Evolutionary conservation across 2,329 filamentous ascomycete species (phyloP).

Genomic region (Lasiodiplodia sp.): DNA sequence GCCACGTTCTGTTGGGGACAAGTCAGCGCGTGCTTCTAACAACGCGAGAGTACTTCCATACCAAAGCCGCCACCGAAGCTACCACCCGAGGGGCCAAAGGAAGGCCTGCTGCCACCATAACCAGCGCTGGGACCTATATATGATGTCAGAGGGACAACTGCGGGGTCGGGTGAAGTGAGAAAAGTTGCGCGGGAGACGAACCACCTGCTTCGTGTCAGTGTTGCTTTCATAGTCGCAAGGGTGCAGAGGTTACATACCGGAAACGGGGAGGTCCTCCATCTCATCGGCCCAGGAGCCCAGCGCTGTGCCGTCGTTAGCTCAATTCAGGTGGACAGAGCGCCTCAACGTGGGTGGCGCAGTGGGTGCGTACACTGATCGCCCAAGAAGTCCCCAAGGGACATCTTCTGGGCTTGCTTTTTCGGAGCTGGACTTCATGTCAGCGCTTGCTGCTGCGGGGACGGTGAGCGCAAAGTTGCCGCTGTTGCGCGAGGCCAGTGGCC

Average conservation of each 20-base stretch:
- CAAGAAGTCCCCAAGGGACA: conserved; percentile 97
- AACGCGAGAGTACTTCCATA: not conserved
- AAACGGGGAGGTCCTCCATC: conserved; percentile 84
- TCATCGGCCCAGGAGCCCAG: conserved; percentile 98
- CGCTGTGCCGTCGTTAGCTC: conserved; percentile 55
- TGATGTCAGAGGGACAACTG: conserved; percentile 28
- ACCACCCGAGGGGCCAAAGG: conserved; percentile 50
- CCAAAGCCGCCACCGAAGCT: conserved; percentile 42
- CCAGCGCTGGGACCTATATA: conserved; percentile 48
- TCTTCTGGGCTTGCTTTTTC: conserved; percentile 93
- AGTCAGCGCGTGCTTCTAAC: conserved; percentile 31
- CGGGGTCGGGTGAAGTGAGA: conserved; percentile 29
- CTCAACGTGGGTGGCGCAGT: conserved; percentile 30
- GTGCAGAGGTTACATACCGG: conserved; percentile 63
- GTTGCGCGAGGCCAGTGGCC: conserved; percentile 27
- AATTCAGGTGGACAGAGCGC: conserved; percentile 26
- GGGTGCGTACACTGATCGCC: conserved; percentile 78
- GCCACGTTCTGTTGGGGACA: conserved; percentile 29
- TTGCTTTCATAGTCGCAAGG: not conserved
- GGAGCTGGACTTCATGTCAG: conserved; percentile 72
- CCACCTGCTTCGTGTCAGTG: conserved; percentile 25
- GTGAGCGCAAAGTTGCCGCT: conserved; percentile 3
- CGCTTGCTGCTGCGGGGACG: conserved; percentile 33
- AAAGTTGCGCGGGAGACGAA: conserved; percentile 22
- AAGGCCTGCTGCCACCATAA: conserved; percentile 57